Conservation (phyloP, 2,329 filamentous ascomycete species). For the Pestalotiopsis fici region DNA sequence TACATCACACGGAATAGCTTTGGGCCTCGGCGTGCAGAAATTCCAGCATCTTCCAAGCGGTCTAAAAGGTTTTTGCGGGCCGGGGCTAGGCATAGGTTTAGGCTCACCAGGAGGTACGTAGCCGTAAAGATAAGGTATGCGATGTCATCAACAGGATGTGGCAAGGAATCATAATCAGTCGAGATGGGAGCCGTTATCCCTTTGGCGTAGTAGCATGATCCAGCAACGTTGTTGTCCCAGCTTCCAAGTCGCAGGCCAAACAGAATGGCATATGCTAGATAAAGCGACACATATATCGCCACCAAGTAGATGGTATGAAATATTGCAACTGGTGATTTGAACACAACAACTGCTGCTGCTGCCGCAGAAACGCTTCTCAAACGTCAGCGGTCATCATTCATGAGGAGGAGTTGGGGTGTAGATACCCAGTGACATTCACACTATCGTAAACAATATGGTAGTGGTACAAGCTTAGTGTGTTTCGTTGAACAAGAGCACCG, state of each 20-base stretch:
- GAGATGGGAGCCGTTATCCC: not conserved
- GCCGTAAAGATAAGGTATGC: not conserved
- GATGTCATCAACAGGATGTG: not conserved
- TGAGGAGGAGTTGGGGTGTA: not conserved
- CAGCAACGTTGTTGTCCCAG: not conserved
- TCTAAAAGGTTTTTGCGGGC: not conserved
- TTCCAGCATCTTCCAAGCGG: not conserved
- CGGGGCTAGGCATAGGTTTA: not conserved
- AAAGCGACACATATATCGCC: not conserved
- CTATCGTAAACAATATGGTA: not conserved
- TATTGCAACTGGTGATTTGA: not conserved
- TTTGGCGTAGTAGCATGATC: not conserved
- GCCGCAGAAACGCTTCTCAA: not conserved
- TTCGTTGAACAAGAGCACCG: not conserved
- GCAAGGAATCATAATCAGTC: no score
- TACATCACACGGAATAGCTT: not conserved
- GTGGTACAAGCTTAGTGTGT: not conserved
- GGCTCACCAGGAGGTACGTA: not conserved
- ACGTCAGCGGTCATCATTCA: not conserved
- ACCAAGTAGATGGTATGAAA: not conserved
- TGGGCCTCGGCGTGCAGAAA: not conserved
- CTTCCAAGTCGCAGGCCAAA: not conserved
- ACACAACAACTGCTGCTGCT: not conserved
- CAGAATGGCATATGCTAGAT: not conserved
- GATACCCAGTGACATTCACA: not conserved